Percentiles rank a stretch among this genome's conserved stretches.
These are phyloP conservation scores for rapeseed (Brassica napus) DNA, from an alignment of 345 rosid genomes.

Conservation along the genomic window DNA sequence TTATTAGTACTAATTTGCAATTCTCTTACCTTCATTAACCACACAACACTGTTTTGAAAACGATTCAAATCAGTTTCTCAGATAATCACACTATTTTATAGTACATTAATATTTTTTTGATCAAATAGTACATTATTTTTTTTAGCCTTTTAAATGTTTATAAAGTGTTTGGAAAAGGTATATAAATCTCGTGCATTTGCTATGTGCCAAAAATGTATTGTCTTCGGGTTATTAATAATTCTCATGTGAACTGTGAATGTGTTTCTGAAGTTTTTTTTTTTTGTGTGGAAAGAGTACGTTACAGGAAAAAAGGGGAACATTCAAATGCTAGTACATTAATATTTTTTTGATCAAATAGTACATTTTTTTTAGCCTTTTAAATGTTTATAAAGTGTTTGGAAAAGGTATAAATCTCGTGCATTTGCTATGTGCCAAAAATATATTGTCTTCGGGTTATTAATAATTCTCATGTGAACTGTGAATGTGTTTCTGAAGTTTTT, in stretches of 20 bases:
- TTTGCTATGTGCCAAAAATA: background rate
- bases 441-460: slow-evolving; percentile 4
- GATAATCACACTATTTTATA: background rate
- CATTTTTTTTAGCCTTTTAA: background rate
- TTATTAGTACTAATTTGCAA: background rate
- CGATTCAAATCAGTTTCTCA: slow-evolving; percentile 2
- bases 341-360: background rate
- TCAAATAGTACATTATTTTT: background rate
- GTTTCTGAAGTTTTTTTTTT: background rate
- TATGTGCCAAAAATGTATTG: background rate
- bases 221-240: slow-evolving; percentile 13
- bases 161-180: background rate
- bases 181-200: background rate
- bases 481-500: background rate
- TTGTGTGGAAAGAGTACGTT: background rate
- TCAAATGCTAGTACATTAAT: background rate
- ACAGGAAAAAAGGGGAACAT: background rate
- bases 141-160: background rate
- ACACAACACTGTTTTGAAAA: background rate
- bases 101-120: background rate
- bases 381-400: background rate
- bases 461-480: slow-evolving; percentile 20
- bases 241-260: slow-evolving; percentile 12
- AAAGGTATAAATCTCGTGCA: background rate
- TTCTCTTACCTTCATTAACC: slow-evolving; percentile 7